Percentiles rank a stretch among this genome's conserved stretches.
Conservation (phyloP, 305 asterid species). For the Ajuga reptans region DNA sequence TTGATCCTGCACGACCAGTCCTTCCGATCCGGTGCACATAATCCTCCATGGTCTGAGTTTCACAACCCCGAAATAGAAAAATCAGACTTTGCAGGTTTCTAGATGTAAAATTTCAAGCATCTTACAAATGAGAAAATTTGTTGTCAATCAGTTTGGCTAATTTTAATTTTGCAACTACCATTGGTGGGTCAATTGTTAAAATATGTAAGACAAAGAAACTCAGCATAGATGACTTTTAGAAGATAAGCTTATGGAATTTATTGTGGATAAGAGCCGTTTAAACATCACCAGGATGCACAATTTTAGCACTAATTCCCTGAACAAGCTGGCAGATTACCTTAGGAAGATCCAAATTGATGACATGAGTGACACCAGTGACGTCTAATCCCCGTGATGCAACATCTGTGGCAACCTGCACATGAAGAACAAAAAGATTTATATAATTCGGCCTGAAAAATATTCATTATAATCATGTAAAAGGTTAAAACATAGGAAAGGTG, state of each 20-base stretch:
- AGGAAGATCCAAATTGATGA: slow-evolving; percentile 82
- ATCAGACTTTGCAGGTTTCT: slow-evolving; percentile 15
- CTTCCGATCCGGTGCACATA: slow-evolving; percentile 86
- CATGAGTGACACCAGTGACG: slow-evolving; percentile 87
- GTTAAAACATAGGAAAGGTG: not conserved
- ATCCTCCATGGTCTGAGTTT: slow-evolving; percentile 75
- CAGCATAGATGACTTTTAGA: not conserved
- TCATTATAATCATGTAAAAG: not conserved
- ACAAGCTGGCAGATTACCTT: slow-evolving; percentile 44
- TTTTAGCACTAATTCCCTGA: not conserved
- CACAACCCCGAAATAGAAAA: slow-evolving; percentile 18
- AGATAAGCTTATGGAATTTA: not conserved
- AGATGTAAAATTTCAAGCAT: slow-evolving; percentile 13
- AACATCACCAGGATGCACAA: not conserved
- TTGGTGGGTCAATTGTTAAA: not conserved
- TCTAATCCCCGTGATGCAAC: slow-evolving; percentile 93
- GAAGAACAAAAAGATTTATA: slow-evolving; percentile 7
- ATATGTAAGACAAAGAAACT: not conserved
- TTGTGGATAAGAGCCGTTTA: not conserved
- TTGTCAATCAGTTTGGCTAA: not conserved
- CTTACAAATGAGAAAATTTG: not conserved
- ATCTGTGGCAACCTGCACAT: slow-evolving; percentile 83
- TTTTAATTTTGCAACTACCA: not conserved
- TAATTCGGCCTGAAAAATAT: not conserved
- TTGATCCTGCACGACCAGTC: slow-evolving; percentile 90